Conservation (phyloP, 2,329 filamentous ascomycete genomes). For the Colletotrichum euphorbiae region DNA sequence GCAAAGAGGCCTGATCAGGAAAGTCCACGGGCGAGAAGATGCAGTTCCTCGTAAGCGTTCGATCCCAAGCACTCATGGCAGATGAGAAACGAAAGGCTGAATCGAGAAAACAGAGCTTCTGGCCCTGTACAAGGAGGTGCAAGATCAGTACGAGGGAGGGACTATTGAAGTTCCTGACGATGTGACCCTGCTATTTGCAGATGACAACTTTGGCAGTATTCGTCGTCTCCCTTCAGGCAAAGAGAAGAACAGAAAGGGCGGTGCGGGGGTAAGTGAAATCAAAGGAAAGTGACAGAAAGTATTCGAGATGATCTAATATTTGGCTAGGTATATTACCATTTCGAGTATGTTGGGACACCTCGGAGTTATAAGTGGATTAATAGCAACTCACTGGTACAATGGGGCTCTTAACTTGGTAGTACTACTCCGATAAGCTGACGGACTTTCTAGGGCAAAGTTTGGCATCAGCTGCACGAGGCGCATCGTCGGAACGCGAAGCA, state of each 20-base stretch:
- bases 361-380: constrained; percentile 73
- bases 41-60: constrained; percentile 54
- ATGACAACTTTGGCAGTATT: constrained; percentile 73
- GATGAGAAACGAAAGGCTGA: neutral
- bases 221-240: constrained; percentile 65
- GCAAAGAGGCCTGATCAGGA: constrained; percentile 64
- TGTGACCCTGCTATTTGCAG: constrained; percentile 70
- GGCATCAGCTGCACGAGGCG: constrained; percentile 67
- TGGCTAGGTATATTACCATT: constrained; percentile 61
- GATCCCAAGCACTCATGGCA: neutral
- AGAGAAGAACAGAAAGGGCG: constrained; percentile 64
- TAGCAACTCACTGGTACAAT: constrained; percentile 64
- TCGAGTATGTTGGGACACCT: constrained; percentile 72
- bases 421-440: too few species aligned
- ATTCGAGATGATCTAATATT: constrained; percentile 32
- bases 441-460: constrained; percentile 47
- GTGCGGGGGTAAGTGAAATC: constrained; percentile 61
- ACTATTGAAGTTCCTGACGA: constrained; percentile 67
- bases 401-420: too few species aligned
- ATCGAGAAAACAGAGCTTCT: constrained; percentile 60
- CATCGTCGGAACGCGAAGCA: constrained; percentile 59
- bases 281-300: too few species aligned
- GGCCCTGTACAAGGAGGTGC: constrained; percentile 75
- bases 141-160: constrained; percentile 70
- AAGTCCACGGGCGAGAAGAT: constrained; percentile 60